These are phyloP conservation scores for Cordia subcordata DNA, from an alignment of 257 asterid genomes.

Conservation along the genomic window DNA sequence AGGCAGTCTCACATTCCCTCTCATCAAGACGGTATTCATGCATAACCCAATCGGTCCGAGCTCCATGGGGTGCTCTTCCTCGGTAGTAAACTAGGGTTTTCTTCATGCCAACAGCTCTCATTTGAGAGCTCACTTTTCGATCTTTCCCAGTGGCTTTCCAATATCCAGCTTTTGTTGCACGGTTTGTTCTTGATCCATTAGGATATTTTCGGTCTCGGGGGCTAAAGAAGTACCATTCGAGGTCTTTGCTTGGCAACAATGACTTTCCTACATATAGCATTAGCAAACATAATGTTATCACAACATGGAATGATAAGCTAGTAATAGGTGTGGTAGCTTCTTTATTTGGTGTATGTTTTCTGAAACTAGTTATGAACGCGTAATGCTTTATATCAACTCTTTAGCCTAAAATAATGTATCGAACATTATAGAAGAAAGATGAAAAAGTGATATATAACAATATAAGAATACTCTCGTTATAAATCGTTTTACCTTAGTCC, in stretches of 20 bases:
- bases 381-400: too few species aligned
- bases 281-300: not conserved
- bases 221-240: constrained; percentile 76
- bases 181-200: constrained; percentile 66
- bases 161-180: constrained; percentile 68
- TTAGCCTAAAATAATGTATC: too few species aligned
- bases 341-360: too few species aligned
- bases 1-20: constrained; percentile 15
- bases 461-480: too few species aligned
- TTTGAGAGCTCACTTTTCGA: constrained; percentile 48
- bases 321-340: too few species aligned
- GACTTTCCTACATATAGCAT: constrained; percentile 41
- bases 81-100: constrained; percentile 66
- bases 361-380: too few species aligned
- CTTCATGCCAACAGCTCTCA: constrained; percentile 64
- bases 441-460: too few species aligned
- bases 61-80: constrained; percentile 75
- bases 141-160: constrained; percentile 87
- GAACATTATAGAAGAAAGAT: too few species aligned
- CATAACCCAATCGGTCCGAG: constrained; percentile 64
- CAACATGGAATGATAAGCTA: too few species aligned
- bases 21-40: constrained; percentile 60
- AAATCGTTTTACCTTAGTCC: too few species aligned
- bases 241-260: constrained; percentile 62
- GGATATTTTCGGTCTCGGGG: constrained; percentile 73